phyloP scores from a whole-genome alignment of 2,329 filamentous ascomycete species.

The Talaromyces rugulosus region DNA sequence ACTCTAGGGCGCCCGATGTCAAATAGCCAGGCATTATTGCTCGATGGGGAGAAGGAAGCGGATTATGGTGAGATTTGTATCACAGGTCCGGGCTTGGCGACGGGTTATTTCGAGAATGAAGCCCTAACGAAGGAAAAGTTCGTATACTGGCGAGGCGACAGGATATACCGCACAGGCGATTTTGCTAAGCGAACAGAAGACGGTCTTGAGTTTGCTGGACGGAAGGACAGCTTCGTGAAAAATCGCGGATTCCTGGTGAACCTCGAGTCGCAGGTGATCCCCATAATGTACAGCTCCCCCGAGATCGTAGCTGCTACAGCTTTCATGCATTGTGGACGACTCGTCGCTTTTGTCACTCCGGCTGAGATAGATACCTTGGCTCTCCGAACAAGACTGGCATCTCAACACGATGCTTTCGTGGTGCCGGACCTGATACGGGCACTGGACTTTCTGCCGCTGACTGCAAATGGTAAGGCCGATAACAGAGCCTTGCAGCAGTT shows the following conservation, averaged over 20 bases:
- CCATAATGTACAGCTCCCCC: slow-evolving; percentile 16
- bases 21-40: not conserved
- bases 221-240: slow-evolving; percentile 27
- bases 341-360: not conserved
- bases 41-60: not conserved
- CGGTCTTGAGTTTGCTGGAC: slow-evolving; percentile 22
- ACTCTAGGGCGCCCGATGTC: not conserved
- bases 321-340: not conserved
- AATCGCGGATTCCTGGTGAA: slow-evolving; percentile 35
- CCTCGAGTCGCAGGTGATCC: slow-evolving; percentile 28
- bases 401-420: not conserved
- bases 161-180: slow-evolving; percentile 1
- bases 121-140: not conserved
- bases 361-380: not conserved
- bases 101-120: not conserved
- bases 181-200: not conserved
- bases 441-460: not conserved
- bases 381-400: not conserved
- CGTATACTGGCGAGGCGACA: not conserved
- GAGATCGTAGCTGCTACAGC: not conserved
- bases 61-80: slow-evolving; percentile 2
- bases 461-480: slow-evolving; percentile 1
- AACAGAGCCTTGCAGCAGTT: not conserved
- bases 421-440: not conserved
- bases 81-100: not conserved